phyloP scores from a whole-genome alignment of 2,329 filamentous ascomycete genomes.

The Fusarium sp. region DNA sequence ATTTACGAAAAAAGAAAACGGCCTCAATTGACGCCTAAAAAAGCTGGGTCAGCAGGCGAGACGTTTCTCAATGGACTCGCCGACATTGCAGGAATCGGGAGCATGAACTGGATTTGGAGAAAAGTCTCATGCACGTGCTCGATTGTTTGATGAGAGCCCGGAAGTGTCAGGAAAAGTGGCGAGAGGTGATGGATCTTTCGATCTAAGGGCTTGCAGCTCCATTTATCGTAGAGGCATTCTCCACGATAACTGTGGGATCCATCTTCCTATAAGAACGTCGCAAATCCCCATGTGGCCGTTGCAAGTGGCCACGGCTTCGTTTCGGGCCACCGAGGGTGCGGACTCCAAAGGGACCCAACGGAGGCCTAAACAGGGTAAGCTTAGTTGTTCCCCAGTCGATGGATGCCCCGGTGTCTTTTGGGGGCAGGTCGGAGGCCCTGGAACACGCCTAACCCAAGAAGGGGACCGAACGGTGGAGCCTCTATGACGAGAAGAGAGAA shows the following conservation, averaged over 20 bases:
- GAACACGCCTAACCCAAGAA: conserved; percentile 23
- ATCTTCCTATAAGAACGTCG: conserved; percentile 32
- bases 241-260: background rate
- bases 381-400: background rate
- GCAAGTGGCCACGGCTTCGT: conserved; percentile 18
- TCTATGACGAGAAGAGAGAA: too few species aligned
- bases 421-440: conserved; percentile 6
- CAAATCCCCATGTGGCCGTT: conserved; percentile 42
- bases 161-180: background rate
- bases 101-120: background rate
- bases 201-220: background rate
- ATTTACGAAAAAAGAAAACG: conserved; percentile 6
- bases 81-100: background rate
- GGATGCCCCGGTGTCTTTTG: background rate
- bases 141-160: background rate
- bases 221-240: background rate
- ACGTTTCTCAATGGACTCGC: conserved; percentile 1
- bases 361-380: conserved; percentile 9
- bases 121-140: conserved; percentile 3
- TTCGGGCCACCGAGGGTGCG: conserved; percentile 14
- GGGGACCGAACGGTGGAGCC: conserved; percentile 36
- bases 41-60: background rate
- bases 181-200: background rate
- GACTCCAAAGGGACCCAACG: conserved; percentile 16
- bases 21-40: background rate